Conservation (phyloP, 2,329 filamentous ascomycete species). For the Exophiala mesophila region DNA sequence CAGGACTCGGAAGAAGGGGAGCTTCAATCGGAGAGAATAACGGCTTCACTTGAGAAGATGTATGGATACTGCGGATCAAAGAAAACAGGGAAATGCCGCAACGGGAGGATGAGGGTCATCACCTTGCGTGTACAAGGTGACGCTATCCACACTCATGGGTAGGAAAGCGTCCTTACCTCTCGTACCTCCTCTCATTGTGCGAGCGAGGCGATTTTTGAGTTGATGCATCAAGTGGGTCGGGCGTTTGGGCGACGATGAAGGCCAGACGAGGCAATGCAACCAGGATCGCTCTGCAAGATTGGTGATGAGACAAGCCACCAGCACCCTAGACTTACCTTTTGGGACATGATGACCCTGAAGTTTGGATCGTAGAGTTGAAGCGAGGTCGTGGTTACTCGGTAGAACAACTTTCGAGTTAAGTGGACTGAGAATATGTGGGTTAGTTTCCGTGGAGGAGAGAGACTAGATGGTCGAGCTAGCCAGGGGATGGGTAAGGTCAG, state of each 20-base stretch:
- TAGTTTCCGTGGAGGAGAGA: slow-evolving; percentile 15
- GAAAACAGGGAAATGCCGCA: no score
- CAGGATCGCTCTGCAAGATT: no score
- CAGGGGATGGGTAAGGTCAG: not conserved
- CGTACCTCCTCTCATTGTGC: no score
- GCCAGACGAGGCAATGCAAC: no score
- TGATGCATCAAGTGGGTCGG: no score
- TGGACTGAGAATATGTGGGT: slow-evolving; percentile 18
- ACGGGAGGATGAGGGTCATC: no score
- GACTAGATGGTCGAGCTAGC: slow-evolving; percentile 3
- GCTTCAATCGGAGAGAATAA: slow-evolving; percentile 10
- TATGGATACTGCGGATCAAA: no score
- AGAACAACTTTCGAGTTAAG: slow-evolving; percentile 17
- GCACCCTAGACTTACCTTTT: slow-evolving; percentile 16
- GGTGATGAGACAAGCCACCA: slow-evolving; percentile 18
- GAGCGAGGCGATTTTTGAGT: no score
- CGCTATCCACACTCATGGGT: no score
- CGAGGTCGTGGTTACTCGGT: slow-evolving; percentile 9
- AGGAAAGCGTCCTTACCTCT: no score
- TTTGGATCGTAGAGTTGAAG: not conserved
- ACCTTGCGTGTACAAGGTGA: no score
- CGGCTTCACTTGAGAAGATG: not conserved
- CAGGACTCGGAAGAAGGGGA: slow-evolving; percentile 2
- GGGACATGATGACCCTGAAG: slow-evolving; percentile 18
- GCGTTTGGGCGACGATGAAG: no score